phyloP scores from a whole-genome alignment of 345 rosid genomes.

The Eutrema yunnanense region DNA sequence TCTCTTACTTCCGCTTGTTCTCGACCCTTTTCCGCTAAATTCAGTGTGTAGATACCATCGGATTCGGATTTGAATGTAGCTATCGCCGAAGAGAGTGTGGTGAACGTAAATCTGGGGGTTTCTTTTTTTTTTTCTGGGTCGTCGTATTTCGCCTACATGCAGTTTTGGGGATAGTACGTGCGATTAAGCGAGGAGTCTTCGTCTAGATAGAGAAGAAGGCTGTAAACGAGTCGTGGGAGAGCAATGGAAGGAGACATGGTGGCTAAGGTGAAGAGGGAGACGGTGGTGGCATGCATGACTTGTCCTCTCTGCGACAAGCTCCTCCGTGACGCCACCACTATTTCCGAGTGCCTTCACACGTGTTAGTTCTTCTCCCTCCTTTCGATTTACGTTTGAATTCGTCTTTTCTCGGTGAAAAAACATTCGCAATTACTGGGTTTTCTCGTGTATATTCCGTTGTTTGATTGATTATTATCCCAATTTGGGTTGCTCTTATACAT shows the following conservation, averaged over 20 bases:
- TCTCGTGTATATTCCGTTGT: neutral
- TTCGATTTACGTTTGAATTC: constrained; percentile 21
- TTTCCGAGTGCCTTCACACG: constrained; percentile 91
- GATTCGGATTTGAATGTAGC: constrained; percentile 37
- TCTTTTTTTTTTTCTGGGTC: neutral
- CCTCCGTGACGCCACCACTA: constrained; percentile 82
- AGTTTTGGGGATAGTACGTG: constrained; percentile 35
- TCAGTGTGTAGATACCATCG: neutral
- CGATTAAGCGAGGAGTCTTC: constrained; percentile 14
- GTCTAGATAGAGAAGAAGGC: neutral
- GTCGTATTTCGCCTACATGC: constrained; percentile 32
- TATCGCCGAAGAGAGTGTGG: neutral
- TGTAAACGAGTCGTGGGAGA: neutral
- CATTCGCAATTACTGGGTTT: neutral
- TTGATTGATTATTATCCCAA: neutral
- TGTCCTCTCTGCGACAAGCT: constrained; percentile 78
- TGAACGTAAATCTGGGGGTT: constrained; percentile 46
- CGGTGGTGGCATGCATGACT: constrained; percentile 83
- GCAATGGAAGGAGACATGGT: constrained; percentile 38
- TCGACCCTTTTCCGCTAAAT: neutral
- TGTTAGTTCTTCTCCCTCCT: constrained; percentile 47
- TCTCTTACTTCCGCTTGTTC: neutral
- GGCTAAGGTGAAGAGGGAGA: constrained; percentile 63
- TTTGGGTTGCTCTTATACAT: neutral
- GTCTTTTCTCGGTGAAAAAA: neutral